Evolutionary conservation across 306 rosid genomes (phyloP), one percentile per base, ranked within the genome.

Genomic region (Trifolium pratense): DNA sequence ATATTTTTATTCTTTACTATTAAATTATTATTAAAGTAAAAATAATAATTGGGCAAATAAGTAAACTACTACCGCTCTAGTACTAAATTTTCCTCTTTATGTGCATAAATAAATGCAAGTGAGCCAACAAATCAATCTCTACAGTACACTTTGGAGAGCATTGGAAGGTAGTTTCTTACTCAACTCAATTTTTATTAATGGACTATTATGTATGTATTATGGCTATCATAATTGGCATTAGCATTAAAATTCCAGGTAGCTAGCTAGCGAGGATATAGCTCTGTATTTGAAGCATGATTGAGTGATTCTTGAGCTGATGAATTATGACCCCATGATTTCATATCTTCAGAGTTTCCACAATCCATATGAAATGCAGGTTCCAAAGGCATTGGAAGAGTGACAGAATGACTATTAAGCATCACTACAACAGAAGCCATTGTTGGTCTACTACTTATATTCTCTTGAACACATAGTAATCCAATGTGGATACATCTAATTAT

Each of bases 401-500:
- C 26, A 9, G 75, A 37, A 39, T 39, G 8, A 6, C 53, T 71
- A 3, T 71, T 71, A 15, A 71, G 75, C 75, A 56, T 71, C n/a
- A 71, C 53, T 21, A 56, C 51, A 56, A 71, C 39, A 5, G 66
- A 37, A 56, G 53, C 39, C 66, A 71, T 56, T 6, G 66, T 71
- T 71, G 75, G 75, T 2, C 75, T 71, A 1, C 18, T 25, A 21
- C 42, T n/a, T 71, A 36, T 14, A 21, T 56, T 71, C 32, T 56
- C 56, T 71, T 71, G 75, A 71, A 71, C 40, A 71, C 75, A 71
- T 0, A 56, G 66, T 25, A 71, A 71, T 18, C 51, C 66, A 71
- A 71, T 71, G 15, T 71, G 66, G 6, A 71, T 71, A 15, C 66
- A 39, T 71, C 56, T 56, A 29, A 71, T 5, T 39, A 71, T 56